Evolutionary conservation across 2,329 filamentous ascomycete species (phyloP).

Genomic region (Celoporthe dispersa): DNA sequence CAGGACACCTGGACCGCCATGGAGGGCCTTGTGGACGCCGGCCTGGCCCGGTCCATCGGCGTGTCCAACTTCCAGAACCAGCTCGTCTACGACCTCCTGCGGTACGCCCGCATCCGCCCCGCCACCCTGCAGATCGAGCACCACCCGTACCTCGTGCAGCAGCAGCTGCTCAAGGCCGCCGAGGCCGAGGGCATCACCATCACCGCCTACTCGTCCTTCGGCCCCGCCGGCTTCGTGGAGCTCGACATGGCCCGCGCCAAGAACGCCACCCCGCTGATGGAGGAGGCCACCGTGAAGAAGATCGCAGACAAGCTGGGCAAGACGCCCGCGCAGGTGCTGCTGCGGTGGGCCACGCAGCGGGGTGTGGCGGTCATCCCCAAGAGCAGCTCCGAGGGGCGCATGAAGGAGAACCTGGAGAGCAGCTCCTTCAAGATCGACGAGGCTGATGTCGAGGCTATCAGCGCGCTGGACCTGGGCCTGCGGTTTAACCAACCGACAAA

Average conservation of each 20-base stretch:
- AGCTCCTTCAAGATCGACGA: conserved; percentile 67
- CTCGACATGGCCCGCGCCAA: conserved; percentile 72
- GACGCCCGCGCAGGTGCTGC: conserved; percentile 78
- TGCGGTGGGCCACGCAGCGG: conserved; percentile 87
- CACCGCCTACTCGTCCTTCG: conserved; percentile 85
- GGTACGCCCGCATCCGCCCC: conserved; percentile 74
- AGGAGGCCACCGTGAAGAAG: conserved; percentile 66
- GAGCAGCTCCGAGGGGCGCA: conserved; percentile 58
- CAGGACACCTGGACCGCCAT: conserved; percentile 84
- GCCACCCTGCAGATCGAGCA: conserved; percentile 87
- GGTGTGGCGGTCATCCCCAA: conserved; percentile 83
- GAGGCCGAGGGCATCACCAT: conserved; percentile 72
- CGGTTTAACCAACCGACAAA: conserved; percentile 75
- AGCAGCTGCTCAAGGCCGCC: conserved; percentile 70
- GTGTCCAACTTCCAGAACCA: conserved; percentile 83
- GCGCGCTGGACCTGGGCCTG: conserved; percentile 65
- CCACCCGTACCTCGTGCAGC: conserved; percentile 85
- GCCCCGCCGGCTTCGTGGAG: conserved; percentile 78
- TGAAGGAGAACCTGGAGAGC: conserved; percentile 70
- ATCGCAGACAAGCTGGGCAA: conserved; percentile 73
- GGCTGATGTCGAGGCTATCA: conserved; percentile 70
- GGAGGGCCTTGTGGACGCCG: conserved; percentile 72
- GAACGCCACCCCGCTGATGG: conserved; percentile 70
- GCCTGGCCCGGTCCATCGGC: conserved; percentile 74
- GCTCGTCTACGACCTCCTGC: conserved; percentile 77